Conservation (phyloP, 2,329 filamentous ascomycete species). For the Pestalotiopsis sp. region DNA sequence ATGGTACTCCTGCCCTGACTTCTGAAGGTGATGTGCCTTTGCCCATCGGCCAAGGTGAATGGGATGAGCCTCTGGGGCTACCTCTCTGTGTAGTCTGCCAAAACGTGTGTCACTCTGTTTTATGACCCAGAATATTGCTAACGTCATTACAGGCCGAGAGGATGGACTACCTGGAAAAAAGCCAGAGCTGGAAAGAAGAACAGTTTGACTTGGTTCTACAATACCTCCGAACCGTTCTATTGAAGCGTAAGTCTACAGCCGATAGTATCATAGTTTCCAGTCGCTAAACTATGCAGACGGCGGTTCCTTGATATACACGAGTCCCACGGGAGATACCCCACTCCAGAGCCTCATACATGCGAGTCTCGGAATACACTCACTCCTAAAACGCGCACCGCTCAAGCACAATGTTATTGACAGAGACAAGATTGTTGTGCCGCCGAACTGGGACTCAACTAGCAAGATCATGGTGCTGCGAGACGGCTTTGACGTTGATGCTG, state of each 20-base stretch:
- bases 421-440: conserved; percentile 90
- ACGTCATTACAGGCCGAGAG: conserved; percentile 65
- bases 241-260: conserved; percentile 66
- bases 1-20: conserved; percentile 59
- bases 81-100: conserved; percentile 95
- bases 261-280: conserved; percentile 6
- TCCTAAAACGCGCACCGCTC: conserved; percentile 74
- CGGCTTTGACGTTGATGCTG: conserved; percentile 85
- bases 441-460: conserved; percentile 98
- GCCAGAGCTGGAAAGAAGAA: conserved; percentile 90
- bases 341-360: conserved; percentile 81
- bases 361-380: conserved; percentile 80
- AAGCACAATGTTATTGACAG: conserved; percentile 92
- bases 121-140: not conserved
- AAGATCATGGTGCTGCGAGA: conserved; percentile 93
- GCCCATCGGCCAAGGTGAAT: conserved; percentile 84
- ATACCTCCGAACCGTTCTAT: conserved; percentile 82
- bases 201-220: conserved; percentile 96
- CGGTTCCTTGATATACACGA: conserved; percentile 82
- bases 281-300: conserved; percentile 59
- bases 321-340: conserved; percentile 73
- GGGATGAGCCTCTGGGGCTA: conserved; percentile 85
- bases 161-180: conserved; percentile 87
- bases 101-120: conserved; percentile 59
- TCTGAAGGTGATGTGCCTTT: conserved; percentile 69